These are phyloP conservation scores for Eudorina sp. DNA, from an alignment of 139 green algal species.

Conservation along the genomic window DNA sequence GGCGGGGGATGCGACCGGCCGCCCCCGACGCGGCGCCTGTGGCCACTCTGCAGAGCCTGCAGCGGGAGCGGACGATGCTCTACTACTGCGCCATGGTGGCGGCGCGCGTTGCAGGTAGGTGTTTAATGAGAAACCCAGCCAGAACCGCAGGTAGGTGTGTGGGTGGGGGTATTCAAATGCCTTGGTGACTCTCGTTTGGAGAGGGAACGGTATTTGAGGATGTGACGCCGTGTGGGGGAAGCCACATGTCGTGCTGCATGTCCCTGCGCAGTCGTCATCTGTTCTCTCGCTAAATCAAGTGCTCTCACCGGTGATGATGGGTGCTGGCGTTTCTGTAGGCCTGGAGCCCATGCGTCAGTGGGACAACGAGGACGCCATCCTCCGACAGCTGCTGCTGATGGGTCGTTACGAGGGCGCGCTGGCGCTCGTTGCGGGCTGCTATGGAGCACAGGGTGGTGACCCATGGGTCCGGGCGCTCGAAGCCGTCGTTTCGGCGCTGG, in stretches of 20 bases:
- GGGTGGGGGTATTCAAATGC: too few species aligned
- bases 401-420: constrained; percentile 43
- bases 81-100: constrained; percentile 36
- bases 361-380: constrained; percentile 51
- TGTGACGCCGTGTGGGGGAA: too few species aligned
- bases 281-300: too few species aligned
- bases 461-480: constrained; percentile 33
- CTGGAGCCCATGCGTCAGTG: constrained; percentile 44
- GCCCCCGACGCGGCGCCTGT: neutral
- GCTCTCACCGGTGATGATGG: too few species aligned
- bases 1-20: neutral
- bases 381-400: constrained; percentile 49
- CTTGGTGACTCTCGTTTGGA: too few species aligned
- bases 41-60: constrained; percentile 34
- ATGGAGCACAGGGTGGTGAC: constrained; percentile 1
- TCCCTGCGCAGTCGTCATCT: too few species aligned
- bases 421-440: constrained; percentile 40
- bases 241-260: too few species aligned
- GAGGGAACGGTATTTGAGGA: too few species aligned
- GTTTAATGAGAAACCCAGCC: too few species aligned
- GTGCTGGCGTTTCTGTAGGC: neutral
- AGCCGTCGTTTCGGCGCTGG: constrained; percentile 40
- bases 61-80: constrained; percentile 43
- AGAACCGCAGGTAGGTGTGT: too few species aligned
- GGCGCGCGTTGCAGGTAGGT: constrained; percentile 17